These are phyloP conservation scores for Brassica carinata DNA, from an alignment of 345 rosid genomes.

Conservation along the genomic window DNA sequence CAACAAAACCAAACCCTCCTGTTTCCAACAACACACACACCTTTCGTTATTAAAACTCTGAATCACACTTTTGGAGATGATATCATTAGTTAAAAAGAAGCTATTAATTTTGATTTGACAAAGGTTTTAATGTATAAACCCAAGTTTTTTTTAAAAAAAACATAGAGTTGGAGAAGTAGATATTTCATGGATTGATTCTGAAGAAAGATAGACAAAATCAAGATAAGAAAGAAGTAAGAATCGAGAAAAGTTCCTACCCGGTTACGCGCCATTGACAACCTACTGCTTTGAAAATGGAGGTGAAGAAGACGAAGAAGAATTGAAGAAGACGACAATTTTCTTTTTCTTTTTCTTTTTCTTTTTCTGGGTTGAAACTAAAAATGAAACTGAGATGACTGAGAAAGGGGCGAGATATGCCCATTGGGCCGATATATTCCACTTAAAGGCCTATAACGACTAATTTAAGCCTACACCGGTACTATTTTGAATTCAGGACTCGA, in stretches of 20 bases:
- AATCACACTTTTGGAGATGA: neutral
- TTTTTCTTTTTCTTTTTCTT: neutral
- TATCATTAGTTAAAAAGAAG: neutral
- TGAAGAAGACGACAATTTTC: constrained; percentile 7
- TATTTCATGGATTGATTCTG: constrained; percentile 7
- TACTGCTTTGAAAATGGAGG: constrained; percentile 23
- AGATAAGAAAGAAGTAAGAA: neutral
- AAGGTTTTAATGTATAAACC: constrained; percentile 7
- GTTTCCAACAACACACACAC: constrained; percentile 28
- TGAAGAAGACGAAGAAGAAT: constrained; percentile 21
- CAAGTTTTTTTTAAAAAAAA: constrained; percentile 16
- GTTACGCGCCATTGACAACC: constrained; percentile 68
- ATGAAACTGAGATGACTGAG: too few species aligned
- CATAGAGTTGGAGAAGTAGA: neutral
- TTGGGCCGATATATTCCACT: too few species aligned
- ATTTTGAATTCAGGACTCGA: neutral
- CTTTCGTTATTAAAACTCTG: neutral
- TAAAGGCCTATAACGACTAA: neutral
- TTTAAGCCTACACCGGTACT: neutral
- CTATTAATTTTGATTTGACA: neutral
- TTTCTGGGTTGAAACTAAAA: neutral
- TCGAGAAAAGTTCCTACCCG: constrained; percentile 43
- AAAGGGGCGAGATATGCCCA: too few species aligned
- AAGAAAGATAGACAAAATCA: neutral
- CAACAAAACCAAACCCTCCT: constrained; percentile 77